Conservation (phyloP, 2,329 filamentous ascomycete genomes). For the Calonectria hongkongensis region DNA sequence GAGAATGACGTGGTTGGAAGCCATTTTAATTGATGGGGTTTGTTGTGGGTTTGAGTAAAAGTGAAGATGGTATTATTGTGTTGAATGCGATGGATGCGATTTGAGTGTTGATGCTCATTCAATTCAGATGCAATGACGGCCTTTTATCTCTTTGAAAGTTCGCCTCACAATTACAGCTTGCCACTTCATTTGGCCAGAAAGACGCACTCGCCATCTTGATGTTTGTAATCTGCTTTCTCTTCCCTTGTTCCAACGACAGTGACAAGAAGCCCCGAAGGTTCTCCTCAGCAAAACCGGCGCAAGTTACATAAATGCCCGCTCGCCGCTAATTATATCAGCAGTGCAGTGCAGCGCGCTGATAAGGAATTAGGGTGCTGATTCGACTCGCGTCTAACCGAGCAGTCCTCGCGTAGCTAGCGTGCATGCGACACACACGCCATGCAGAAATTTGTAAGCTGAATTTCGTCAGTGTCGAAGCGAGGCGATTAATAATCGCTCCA, state of each 20-base stretch:
- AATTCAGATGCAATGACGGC: no score
- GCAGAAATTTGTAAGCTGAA: background rate
- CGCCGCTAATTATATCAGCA: no score
- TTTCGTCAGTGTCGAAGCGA: background rate
- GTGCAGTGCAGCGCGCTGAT: no score
- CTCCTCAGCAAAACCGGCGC: background rate
- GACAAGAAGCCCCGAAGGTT: background rate
- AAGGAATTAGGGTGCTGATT: background rate
- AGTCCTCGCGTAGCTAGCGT: background rate
- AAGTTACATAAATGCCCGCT: conserved; percentile 1
- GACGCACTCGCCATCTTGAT: background rate
- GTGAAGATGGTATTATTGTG: background rate
- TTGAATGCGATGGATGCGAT: background rate
- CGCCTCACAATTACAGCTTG: background rate
- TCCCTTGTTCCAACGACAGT: background rate
- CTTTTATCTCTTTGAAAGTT: background rate
- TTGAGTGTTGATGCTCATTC: background rate
- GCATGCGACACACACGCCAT: background rate
- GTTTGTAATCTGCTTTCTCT: background rate
- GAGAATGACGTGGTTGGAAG: conserved; percentile 2
- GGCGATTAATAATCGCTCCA: background rate
- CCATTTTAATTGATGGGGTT: background rate
- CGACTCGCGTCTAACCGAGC: background rate
- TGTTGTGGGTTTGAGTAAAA: background rate
- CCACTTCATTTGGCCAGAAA: background rate